These are phyloP conservation scores for Termitomyces sp. DNA, from an alignment of 768 basidiomycete genomes.

Conservation along the genomic window DNA sequence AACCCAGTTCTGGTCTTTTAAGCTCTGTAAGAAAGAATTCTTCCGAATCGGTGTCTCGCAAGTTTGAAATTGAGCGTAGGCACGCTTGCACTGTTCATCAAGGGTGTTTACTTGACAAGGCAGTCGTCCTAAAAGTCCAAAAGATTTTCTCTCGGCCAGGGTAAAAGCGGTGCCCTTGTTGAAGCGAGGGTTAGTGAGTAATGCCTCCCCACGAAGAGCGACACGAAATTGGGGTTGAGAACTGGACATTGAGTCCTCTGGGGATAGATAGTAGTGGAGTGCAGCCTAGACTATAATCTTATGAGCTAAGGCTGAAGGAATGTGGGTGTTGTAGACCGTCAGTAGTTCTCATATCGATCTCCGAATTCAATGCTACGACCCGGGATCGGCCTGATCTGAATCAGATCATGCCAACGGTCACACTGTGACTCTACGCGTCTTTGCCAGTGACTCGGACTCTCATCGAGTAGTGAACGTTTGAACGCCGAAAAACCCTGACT, in stretches of 20 bases:
- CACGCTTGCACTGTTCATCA: slow-evolving; percentile 74
- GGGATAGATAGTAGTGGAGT: too few relatives aligned
- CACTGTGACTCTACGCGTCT: too few relatives aligned
- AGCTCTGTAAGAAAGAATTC: slow-evolving; percentile 74
- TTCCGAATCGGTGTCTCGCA: slow-evolving; percentile 43
- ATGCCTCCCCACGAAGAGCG: slow-evolving; percentile 56
- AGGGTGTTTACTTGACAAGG: slow-evolving; percentile 59
- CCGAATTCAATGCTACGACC: too few relatives aligned
- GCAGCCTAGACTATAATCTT: neutral
- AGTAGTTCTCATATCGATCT: too few relatives aligned
- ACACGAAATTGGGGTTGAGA: slow-evolving; percentile 24
- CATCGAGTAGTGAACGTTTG: too few relatives aligned
- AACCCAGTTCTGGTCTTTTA: slow-evolving; percentile 81
- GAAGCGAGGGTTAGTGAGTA: slow-evolving; percentile 66
- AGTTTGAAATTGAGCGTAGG: slow-evolving; percentile 59
- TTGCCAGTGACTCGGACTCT: too few relatives aligned
- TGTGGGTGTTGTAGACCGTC: too few relatives aligned
- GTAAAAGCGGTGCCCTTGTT: slow-evolving; percentile 86
- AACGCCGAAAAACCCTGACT: too few relatives aligned
- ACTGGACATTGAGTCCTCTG: slow-evolving; percentile 1
- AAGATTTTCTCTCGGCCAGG: slow-evolving; percentile 59
- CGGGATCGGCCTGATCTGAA: too few relatives aligned
- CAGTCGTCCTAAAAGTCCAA: slow-evolving; percentile 57
- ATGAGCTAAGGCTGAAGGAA: too few relatives aligned
- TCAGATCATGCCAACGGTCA: too few relatives aligned